A percentile compares a stretch with the other conserved stretches of the same genome.
Evolutionary conservation across 768 basidiomycete species (phyloP).

Genomic region (Tylopilus rubrobrunneus): DNA sequence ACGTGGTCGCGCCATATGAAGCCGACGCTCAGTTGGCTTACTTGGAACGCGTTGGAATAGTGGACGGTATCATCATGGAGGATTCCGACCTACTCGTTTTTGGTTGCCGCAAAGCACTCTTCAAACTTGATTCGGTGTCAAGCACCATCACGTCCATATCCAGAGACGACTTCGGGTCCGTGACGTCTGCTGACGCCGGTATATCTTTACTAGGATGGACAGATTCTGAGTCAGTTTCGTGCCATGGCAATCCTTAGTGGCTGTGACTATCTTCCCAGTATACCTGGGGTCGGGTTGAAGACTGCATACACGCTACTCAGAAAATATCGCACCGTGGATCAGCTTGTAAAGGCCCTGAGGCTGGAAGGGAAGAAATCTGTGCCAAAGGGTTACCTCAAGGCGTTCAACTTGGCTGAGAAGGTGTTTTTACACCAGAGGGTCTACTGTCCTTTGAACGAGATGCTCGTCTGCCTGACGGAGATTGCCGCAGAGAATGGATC

Average conservation of each 20-base stretch:
- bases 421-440: conserved; percentile 93
- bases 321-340: conserved; percentile 84
- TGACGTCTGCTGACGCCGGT: conserved; percentile 46
- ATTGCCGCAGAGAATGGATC: conserved; percentile 49
- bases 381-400: conserved; percentile 68
- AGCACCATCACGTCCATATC: conserved; percentile 65
- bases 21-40: conserved; percentile 96
- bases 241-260: conserved; percentile 92
- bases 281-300: conserved; percentile 90
- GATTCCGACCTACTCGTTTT: conserved; percentile 98
- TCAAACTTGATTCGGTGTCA: conserved; percentile 78
- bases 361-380: conserved; percentile 84
- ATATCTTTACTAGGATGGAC: conserved; percentile 88
- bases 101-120: conserved; percentile 89
- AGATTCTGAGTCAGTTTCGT: conserved; percentile 83
- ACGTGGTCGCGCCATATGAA: conserved; percentile 97
- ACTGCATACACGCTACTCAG: conserved; percentile 81
- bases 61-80: conserved; percentile 93
- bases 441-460: conserved; percentile 67
- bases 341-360: conserved; percentile 68
- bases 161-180: conserved; percentile 62
- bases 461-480: conserved; percentile 67
- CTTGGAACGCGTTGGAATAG: conserved; percentile 76
- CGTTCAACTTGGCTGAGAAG: conserved; percentile 80
- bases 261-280: conserved; percentile 89